A percentile compares a stretch with the other conserved stretches of the same genome.
Conservation (phyloP, 2,329 filamentous ascomycete species). For the Alternaria postmessia region DNA sequence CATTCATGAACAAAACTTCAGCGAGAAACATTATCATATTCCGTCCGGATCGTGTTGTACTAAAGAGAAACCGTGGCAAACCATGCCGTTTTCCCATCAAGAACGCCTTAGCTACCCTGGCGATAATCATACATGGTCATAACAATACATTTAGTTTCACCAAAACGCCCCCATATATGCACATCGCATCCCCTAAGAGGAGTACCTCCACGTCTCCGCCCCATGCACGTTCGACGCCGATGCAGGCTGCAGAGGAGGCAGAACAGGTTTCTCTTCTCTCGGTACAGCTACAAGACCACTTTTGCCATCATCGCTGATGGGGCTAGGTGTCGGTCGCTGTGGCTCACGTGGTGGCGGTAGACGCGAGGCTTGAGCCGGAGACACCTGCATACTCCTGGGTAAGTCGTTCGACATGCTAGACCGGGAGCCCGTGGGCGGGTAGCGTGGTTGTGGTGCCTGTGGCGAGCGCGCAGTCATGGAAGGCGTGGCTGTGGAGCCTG, state of each 20-base stretch:
- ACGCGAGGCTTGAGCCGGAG: constrained; percentile 27
- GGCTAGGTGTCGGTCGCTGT: constrained; percentile 42
- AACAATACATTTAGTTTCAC: constrained; percentile 9
- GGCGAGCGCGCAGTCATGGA: constrained; percentile 12
- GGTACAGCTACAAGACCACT: constrained; percentile 10
- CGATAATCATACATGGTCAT: constrained; percentile 13
- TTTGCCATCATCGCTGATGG: constrained; percentile 46
- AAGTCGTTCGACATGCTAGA: constrained; percentile 26
- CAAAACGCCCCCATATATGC: not conserved
- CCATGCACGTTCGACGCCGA: constrained; percentile 24
- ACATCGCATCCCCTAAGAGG: not conserved
- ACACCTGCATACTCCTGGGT: constrained; percentile 17
- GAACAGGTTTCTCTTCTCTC: constrained; percentile 13
- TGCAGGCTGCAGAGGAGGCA: constrained; percentile 13
- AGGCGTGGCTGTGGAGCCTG: constrained; percentile 19
- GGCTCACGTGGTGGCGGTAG: constrained; percentile 26
- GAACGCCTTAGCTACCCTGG: not conserved
- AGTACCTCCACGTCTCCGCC: constrained; percentile 47
- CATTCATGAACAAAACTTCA: not conserved
- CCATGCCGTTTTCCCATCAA: not conserved
- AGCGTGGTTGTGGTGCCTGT: constrained; percentile 29
- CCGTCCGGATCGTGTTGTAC: not conserved
- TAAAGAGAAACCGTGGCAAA: not conserved
- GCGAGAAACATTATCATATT: not conserved
- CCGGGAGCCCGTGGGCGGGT: constrained; percentile 19